Evolutionary conservation across 225 moss, liverwort and hornwort genomes (phyloP), one percentile per base, ranked within the genome.

Genomic region (Sphagnum contortum): DNA sequence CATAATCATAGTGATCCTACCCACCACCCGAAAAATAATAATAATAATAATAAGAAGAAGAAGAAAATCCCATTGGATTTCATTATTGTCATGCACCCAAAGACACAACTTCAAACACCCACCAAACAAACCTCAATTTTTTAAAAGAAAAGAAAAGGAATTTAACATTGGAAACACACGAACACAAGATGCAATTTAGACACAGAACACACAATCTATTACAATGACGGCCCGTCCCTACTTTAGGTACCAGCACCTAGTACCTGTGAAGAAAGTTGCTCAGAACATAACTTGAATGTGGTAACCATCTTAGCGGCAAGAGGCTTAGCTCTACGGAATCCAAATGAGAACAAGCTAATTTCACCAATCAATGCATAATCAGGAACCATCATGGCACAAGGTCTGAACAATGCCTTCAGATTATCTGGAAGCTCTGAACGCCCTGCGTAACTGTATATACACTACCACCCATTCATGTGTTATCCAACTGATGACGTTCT

Each of bases 321-420:
- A 63, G 70, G 75, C 11, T 66, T 80, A 2, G 93, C 90, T 69
- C 74, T 77, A 3, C 76, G 82, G 13, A 90, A 93, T 3, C 92
- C 92, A 79, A 93, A 93, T 5, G 92, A 93, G 73, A 93, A 90
- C 3, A 93, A 71, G 82, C 88, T 93, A 12, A 93, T 93, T 75
- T 93, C 90, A 64, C 86, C 92, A 66, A 93, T 93, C 56, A 93
- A 75, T 7, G 92, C 92, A 54, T 93, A 90, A 64, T 93, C 90
- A 0, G 86, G 92, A 69, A 93, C 92, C 92, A 93, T 93, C 90
- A 93, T 93, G 64, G 92, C 90, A 76, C 92, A 93, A 7, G 92
- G 92, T 60, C 92, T 80, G 72, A 93, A 93, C 5, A 93, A 76
- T 5, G 92, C 89, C 68, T 93, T 93, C 52, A 93, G 69, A 73